phyloP scores from a whole-genome alignment of 192 early-diverging fungal species.

The Podila horticola region DNA sequence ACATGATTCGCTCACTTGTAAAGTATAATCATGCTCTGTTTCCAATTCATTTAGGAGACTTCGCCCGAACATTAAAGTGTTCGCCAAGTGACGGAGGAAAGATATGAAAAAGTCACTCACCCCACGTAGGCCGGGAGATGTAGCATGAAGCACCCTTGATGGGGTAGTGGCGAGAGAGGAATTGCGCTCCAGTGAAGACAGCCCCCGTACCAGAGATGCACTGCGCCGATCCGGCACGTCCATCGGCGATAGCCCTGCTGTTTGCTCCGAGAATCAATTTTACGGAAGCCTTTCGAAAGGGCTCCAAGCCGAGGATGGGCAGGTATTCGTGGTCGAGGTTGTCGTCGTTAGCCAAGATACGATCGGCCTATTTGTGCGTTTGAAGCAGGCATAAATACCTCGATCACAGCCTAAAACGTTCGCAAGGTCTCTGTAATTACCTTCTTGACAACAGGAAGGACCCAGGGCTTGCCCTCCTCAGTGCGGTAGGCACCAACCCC shows the following conservation, averaged over 20 bases:
- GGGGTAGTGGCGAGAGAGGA: slow-evolving; percentile 79
- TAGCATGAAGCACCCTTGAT: slow-evolving; percentile 72
- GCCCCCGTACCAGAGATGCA: slow-evolving; percentile 98
- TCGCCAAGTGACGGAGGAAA: neutral
- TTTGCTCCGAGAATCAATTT: slow-evolving; percentile 85
- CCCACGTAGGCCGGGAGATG: slow-evolving; percentile 98
- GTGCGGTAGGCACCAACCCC: slow-evolving; percentile 97
- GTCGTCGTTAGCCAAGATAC: slow-evolving; percentile 73
- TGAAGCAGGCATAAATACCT: neutral
- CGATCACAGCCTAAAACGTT: neutral
- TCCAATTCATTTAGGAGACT: too few species aligned
- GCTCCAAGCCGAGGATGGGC: slow-evolving; percentile 82
- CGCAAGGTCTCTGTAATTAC: slow-evolving; percentile 48
- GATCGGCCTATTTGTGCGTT: slow-evolving; percentile 70
- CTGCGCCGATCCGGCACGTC: slow-evolving; percentile 81
- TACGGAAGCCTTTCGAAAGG: slow-evolving; percentile 82
- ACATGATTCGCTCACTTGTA: too few species aligned
- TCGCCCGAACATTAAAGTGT: neutral
- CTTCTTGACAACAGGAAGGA: slow-evolving; percentile 93
- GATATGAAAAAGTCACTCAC: slow-evolving; percentile 52
- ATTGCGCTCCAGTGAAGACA: slow-evolving; percentile 83
- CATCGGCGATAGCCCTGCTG: slow-evolving; percentile 74
- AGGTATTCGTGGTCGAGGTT: slow-evolving; percentile 93
- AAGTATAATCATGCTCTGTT: too few species aligned
- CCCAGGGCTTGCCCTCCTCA: slow-evolving; percentile 93